Base-by-base conservation (phyloP, 192 early-diverging fungal species). In the Gryganskiella cystojenkinii region DNA sequence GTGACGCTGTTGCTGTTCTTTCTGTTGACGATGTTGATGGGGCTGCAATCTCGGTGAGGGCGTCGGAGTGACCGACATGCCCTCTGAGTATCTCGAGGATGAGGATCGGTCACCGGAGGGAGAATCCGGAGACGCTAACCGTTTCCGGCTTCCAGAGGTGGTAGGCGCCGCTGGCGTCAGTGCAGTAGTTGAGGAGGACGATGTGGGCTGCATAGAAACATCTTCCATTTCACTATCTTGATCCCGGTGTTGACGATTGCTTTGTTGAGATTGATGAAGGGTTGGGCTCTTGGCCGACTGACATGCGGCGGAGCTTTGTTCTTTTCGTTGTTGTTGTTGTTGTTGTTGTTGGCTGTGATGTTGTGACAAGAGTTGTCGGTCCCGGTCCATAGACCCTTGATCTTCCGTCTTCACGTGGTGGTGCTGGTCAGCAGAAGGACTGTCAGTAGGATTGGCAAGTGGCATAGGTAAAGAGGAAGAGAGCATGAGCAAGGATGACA, bases 401-500 rank as follows among this genome's bases (percentile, higher is more conserved):
- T 71, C 70, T 60, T 71, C 70, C n/a, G 57, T 25, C 22, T 64
- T 64, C n/a, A 64, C 37, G 44, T 51, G 61, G 17, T 27, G 33
- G 30, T 64, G 54, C 43, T 4, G 47, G 22, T 50, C 47, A 19
- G 47, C 55, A 2, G 47, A 20, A 24, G 35, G 13, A 22, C 10
- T 8, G 8, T 49, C 56, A 9, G 55, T 31, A 35, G 55, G 25
- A 20, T 33, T 66, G 2, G 63, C 33, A 15, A n/a, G n/a, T n/a
- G 45, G 24, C 43, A 34, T 28, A 10, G 43, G 30, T 25, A 56
- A 57, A 8, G 76, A 70, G 15, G 67, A 58, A n/a, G 78, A 80
- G 2, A 68, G 33, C 70, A 73, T 72, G 3, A 67, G 52, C 34
- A 73, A 28, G 1, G 78, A 80, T 3, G 69, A 61, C 1, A 69